Percentiles rank a stretch among this genome's conserved stretches.
Conservation (phyloP, 352 stramenopile species). For the Phytophthora multivora region DNA sequence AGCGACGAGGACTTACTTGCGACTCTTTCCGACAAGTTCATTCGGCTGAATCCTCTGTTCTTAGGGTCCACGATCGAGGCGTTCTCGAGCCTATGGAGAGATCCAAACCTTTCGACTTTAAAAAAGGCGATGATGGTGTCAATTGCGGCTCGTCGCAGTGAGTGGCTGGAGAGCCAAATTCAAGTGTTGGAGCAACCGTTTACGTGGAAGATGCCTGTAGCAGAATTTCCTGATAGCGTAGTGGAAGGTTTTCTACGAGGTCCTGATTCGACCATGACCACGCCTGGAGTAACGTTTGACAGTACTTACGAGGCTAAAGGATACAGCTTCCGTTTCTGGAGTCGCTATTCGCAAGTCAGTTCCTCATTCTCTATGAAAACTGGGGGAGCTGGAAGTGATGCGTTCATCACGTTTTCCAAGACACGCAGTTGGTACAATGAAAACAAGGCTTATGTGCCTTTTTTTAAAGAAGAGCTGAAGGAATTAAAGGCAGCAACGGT, state of each 20-base stretch:
- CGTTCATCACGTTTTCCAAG: slow-evolving; percentile 18
- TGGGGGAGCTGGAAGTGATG: not conserved
- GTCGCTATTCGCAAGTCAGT: not conserved
- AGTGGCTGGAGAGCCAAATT: slow-evolving; percentile 22
- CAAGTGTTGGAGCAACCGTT: slow-evolving; percentile 14
- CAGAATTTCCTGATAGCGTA: slow-evolving; percentile 2
- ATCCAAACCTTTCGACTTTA: not conserved
- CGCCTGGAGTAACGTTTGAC: not conserved
- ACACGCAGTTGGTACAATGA: slow-evolving; percentile 11
- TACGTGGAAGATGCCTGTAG: slow-evolving; percentile 22
- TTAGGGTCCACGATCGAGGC: not conserved
- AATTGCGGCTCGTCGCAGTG: not conserved
- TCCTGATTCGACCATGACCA: not conserved
- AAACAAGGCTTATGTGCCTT: not conserved
- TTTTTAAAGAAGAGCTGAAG: not conserved
- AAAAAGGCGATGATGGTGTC: not conserved
- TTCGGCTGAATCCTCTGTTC: not conserved
- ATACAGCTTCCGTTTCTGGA: not conserved
- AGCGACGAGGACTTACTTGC: not conserved
- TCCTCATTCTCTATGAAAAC: not conserved
- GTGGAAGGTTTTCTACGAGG: slow-evolving; percentile 18
- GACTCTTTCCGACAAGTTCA: not conserved
- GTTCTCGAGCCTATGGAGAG: not conserved
- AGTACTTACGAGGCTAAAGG: not conserved
- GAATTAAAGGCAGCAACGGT: not conserved